Conservation (phyloP, 2,329 filamentous ascomycete genomes). For the Neonectria sp. region DNA sequence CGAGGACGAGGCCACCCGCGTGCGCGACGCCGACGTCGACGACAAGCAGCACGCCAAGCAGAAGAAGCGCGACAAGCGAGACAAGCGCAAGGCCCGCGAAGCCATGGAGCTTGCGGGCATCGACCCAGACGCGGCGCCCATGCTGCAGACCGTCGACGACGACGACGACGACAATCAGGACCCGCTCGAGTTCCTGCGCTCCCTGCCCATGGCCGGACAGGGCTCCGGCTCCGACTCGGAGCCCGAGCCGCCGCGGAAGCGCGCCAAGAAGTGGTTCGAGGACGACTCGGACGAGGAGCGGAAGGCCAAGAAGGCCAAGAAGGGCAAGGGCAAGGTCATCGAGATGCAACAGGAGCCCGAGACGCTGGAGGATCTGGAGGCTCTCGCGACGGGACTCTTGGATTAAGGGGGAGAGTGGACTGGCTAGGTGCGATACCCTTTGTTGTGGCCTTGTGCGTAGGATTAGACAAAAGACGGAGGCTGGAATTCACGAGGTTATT, state of each 20-base stretch:
- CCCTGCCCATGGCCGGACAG: slow-evolving; percentile 66
- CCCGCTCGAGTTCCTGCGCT: slow-evolving; percentile 70
- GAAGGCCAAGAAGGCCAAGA: slow-evolving; percentile 57
- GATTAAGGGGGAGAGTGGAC: slow-evolving; percentile 53
- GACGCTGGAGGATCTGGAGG: slow-evolving; percentile 84
- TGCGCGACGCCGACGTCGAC: slow-evolving; percentile 81
- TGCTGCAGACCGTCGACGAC: slow-evolving; percentile 51
- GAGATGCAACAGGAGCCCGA: slow-evolving; percentile 79
- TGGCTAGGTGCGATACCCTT: slow-evolving; percentile 49
- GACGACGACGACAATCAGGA: slow-evolving; percentile 38
- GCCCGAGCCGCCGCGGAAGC: slow-evolving; percentile 65
- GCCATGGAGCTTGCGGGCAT: slow-evolving; percentile 59
- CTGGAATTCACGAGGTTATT: slow-evolving; percentile 25
- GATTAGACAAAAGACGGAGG: slow-evolving; percentile 40
- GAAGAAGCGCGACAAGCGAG: slow-evolving; percentile 82
- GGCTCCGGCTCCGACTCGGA: slow-evolving; percentile 54
- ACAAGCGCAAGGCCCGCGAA: slow-evolving; percentile 78
- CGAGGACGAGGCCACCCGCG: slow-evolving; percentile 79
- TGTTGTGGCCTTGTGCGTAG: slow-evolving; percentile 33
- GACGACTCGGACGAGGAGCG: slow-evolving; percentile 73
- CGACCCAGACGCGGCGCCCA: slow-evolving; percentile 48
- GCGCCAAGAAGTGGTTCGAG: slow-evolving; percentile 85
- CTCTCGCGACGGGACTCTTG: slow-evolving; percentile 81
- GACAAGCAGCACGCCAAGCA: slow-evolving; percentile 88
- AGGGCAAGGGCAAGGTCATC: slow-evolving; percentile 68